These are phyloP conservation scores for Fragilariopsis cylindrus DNA, from an alignment of 108 stramenopile species.

Conservation along the genomic window DNA sequence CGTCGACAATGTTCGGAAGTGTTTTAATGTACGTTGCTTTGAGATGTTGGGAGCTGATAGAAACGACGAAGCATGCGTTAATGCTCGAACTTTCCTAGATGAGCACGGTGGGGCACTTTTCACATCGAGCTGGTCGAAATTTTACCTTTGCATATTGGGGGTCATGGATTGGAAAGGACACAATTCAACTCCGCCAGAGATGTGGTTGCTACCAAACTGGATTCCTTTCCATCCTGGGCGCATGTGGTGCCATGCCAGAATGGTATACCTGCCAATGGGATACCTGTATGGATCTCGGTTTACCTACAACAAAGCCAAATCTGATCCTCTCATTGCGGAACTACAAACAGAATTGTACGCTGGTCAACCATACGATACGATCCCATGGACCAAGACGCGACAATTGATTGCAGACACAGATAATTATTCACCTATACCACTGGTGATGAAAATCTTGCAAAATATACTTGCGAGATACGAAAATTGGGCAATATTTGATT, in stretches of 20 bases:
- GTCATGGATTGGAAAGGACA: conserved; percentile 95
- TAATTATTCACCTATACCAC: conserved; percentile 92
- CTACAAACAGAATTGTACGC: conserved; percentile 81
- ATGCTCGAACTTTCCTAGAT: conserved; percentile 74
- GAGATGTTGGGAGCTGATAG: conserved; percentile 81
- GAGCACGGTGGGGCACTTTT: conserved; percentile 90
- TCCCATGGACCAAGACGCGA: conserved; percentile 86
- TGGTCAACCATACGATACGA: conserved; percentile 58
- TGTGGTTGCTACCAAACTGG: conserved; percentile 98
- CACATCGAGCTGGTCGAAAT: conserved; percentile 97
- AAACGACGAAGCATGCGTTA: conserved; percentile 50
- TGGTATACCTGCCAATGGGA: conserved; percentile 98
- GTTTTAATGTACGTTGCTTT: conserved; percentile 90
- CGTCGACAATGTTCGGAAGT: conserved; percentile 97
- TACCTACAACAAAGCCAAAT: conserved; percentile 70
- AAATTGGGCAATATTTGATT: conserved; percentile 66
- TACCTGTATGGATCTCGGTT: conserved; percentile 89
- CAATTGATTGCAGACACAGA: conserved; percentile 89
- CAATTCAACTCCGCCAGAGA: conserved; percentile 95
- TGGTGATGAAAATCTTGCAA: conserved; percentile 85
- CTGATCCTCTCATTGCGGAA: conserved; percentile 68
- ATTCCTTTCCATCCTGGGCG: conserved; percentile 97
- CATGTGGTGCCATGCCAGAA: conserved; percentile 98
- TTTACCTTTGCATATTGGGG: conserved; percentile 96
- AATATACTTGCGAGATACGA: conserved; percentile 86